Base-by-base conservation (phyloP, 768 basidiomycete species). In the Tremella fuciformis region DNA sequence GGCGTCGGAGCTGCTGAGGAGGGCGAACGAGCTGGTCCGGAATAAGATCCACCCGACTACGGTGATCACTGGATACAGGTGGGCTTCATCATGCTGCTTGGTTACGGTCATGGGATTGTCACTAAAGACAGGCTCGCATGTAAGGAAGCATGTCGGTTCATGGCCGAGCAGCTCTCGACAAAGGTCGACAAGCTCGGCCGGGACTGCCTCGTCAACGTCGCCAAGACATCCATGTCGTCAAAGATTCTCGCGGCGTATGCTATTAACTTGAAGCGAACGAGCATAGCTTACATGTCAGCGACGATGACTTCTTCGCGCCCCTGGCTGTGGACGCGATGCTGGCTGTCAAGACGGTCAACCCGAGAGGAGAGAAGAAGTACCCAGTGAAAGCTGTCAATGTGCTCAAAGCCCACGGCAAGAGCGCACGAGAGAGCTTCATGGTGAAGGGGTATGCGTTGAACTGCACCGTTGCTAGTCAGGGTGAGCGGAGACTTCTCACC, bases 291-390 rank as follows among this genome's bases (percentile, higher is more conserved):
- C 47, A 13, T 50, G 29, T 13, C 70, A 98, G 96, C 57, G 96
- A 99, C 76, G 93, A 94, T 69, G 93, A 96, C 75, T 81, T 98
- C 53, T 99, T 98, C 77, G 93, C 94, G 11, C 94, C 96, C 47
- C 89, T 99, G 86, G 92, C 94, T 51, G 96, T 99, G 13, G 93
- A 98, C 66, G 96, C 96, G 25, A 98, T 99, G 91, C 84, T 92
- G 47, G 88, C 96, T 2, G 96, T 99, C 55, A 92, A 87, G 80
- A 92, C 91, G 6, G 85, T 90, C 70, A 98, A 98, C 76, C 79
- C 86, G 63, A 85, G 91, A 53, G 96, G 96, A 26, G 96, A 99
- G 75, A 87, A 88, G 74, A 98, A 97, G 78, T 99, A 98, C 79
- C 96, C 96, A 4, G 96, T 99, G 61, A 98, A 99, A 79, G 96